Conservation (phyloP, 768 basidiomycete genomes). For the Kwoniella sp. region DNA sequence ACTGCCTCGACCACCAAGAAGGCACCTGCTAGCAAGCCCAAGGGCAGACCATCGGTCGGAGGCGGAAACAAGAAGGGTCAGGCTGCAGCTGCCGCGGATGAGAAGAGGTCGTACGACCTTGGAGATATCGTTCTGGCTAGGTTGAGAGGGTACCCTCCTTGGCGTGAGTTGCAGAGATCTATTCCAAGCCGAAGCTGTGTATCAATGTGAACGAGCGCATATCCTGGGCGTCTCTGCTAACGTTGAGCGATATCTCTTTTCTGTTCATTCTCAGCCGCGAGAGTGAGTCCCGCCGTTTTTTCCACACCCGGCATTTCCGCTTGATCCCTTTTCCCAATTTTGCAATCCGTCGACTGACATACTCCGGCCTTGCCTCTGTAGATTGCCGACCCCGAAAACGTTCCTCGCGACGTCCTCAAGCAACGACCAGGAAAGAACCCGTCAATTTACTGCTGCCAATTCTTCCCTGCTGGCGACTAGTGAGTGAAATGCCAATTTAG, state of each 20-base stretch:
- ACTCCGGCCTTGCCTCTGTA: too few relatives aligned
- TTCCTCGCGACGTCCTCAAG: slow-evolving; percentile 66
- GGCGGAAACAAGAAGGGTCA: slow-evolving; percentile 30
- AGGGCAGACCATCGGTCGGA: slow-evolving; percentile 25
- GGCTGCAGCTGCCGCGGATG: slow-evolving; percentile 4
- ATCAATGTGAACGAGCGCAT: neutral
- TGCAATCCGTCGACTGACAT: too few relatives aligned
- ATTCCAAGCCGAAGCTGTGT: neutral
- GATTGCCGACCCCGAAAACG: slow-evolving; percentile 75
- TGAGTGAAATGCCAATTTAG: slow-evolving; percentile 60
- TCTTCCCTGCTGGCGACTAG: slow-evolving; percentile 95
- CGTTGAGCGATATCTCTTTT: neutral
- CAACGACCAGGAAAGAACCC: slow-evolving; percentile 79
- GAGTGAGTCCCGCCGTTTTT: slow-evolving; percentile 29
- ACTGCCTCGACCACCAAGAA: slow-evolving; percentile 25
- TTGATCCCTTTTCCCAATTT: neutral
- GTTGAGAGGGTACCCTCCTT: slow-evolving; percentile 89
- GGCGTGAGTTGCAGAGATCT: slow-evolving; percentile 70
- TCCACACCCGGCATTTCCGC: neutral
- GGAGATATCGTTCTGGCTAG: slow-evolving; percentile 90
- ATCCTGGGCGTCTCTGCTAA: too few relatives aligned
- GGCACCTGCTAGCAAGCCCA: slow-evolving; percentile 22
- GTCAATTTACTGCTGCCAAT: slow-evolving; percentile 71
- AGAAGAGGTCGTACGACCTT: slow-evolving; percentile 61
- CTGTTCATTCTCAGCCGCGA: slow-evolving; percentile 32